These are phyloP conservation scores for Phylloporus scabripes DNA, from an alignment of 768 basidiomycete species.

Conservation along the genomic window DNA sequence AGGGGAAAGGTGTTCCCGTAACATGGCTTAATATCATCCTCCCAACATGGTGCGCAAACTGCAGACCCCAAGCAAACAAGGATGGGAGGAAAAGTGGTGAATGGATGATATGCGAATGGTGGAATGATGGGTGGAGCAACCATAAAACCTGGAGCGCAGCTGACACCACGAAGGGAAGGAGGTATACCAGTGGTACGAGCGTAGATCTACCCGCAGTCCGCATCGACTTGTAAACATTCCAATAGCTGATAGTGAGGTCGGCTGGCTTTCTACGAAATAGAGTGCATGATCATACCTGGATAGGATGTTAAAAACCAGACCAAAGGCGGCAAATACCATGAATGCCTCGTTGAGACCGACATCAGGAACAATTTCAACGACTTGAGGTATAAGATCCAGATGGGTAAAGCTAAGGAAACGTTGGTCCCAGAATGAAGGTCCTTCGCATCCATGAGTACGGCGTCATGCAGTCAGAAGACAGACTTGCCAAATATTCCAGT, in stretches of 20 bases:
- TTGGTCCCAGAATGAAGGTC: slow-evolving; percentile 77
- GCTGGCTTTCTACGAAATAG: not conserved
- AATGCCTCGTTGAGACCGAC: slow-evolving; percentile 80
- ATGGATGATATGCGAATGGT: slow-evolving; percentile 63
- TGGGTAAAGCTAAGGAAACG: slow-evolving; percentile 54
- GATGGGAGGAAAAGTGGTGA: slow-evolving; percentile 82
- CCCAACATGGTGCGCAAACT: slow-evolving; percentile 87
- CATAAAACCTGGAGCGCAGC: slow-evolving; percentile 72
- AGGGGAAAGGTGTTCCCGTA: slow-evolving; percentile 76
- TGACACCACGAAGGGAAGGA: slow-evolving; percentile 76
- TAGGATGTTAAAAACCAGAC: slow-evolving; percentile 74
- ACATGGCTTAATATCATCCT: slow-evolving; percentile 92
- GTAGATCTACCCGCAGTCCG: slow-evolving; percentile 37
- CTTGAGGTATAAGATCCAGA: slow-evolving; percentile 45
- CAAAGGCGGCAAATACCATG: slow-evolving; percentile 73
- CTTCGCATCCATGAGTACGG: slow-evolving; percentile 33
- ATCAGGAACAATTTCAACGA: slow-evolving; percentile 51
- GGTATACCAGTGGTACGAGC: slow-evolving; percentile 57
- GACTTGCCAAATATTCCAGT: slow-evolving; percentile 68
- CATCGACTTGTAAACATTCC: slow-evolving; percentile 70
- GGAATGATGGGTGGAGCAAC: slow-evolving; percentile 63
- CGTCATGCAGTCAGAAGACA: not conserved
- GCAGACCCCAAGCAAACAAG: slow-evolving; percentile 87
- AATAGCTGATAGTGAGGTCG: slow-evolving; percentile 47
- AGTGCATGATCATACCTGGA: slow-evolving; percentile 41